Base-by-base conservation (phyloP, 306 rosid genomes). In the Quercus glauca region DNA sequence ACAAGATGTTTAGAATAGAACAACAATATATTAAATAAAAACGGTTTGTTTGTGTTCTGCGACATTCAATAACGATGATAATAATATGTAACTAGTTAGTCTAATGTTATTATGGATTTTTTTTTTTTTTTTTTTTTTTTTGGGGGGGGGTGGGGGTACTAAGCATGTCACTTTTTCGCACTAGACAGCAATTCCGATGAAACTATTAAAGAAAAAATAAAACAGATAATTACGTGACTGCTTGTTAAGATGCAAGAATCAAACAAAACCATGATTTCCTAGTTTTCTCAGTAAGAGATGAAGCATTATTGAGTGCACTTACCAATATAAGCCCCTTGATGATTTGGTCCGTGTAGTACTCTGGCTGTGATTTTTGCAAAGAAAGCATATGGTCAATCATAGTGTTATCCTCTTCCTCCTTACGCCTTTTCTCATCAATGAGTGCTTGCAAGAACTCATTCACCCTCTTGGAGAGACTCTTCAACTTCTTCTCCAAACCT, bases 281-380 rank as follows among this genome's bases (percentile, higher is more conserved):
- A 37, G 43, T 6, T 52, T 85, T 45, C 52, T 45, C 12, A 45
- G 0, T 11, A 45, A 10, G 9, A 1, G 3, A 13, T 13, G 1
- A 3, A 5, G 10, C 1, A 37, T 37, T 37, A 37, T 7, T 37
- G 43, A 51, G 3, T 19, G 21, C 18, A 14, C 79, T 81, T 12
- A 81, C 80, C 73, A 75, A 6, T 41, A 81, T 58, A 19, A 81
- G 41, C 4, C 84, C 84, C 49, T 81, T 81, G 77, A 81, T 81
- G 29, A 76, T 76, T 15, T 75, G 41, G 41, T 81, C 80, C 2
- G 71, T 75, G 29, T 81, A 75, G 28, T 75, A 58, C 0, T 80
- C 76, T 0, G 84, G 79, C 29, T 80, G 60, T 17, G 84, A 80
- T 18, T 75, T 61, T 71, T 81, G 80, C 63, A 75, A 23, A 5